Conservation (phyloP, 305 asterid genomes). For the Solanum hybrid region DNA sequence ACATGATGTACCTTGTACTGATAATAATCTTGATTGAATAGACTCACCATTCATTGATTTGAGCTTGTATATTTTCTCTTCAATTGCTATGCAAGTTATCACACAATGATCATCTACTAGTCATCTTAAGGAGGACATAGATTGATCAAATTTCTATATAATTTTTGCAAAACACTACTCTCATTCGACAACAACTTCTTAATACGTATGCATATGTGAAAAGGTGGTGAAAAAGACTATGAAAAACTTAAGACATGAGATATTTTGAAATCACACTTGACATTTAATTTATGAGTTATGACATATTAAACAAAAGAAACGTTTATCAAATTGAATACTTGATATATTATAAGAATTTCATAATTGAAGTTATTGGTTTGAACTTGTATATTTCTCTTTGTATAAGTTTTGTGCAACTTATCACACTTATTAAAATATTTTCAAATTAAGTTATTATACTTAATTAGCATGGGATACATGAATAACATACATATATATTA, state of each 20-base stretch:
- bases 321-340: not conserved
- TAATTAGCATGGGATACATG: not conserved
- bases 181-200: not conserved
- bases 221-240: not conserved
- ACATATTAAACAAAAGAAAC: not conserved
- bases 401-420: not conserved
- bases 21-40: not conserved
- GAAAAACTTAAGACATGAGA: not conserved
- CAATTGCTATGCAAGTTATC: not conserved
- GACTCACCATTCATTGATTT: not conserved
- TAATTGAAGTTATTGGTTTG: not conserved
- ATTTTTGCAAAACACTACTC: not conserved
- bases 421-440: not conserved
- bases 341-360: not conserved
- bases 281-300: not conserved
- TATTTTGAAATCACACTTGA: not conserved
- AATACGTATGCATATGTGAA: not conserved
- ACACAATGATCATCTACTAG: not conserved
- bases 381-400: not conserved
- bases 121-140: not conserved
- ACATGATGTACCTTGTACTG: not conserved
- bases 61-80: not conserved
- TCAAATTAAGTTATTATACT: not conserved
- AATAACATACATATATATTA: too few relatives aligned
- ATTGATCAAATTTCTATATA: not conserved